These are phyloP conservation scores for Chaetomiaceae sp. DNA, from an alignment of 2,329 filamentous ascomycete species.

Conservation along the genomic window DNA sequence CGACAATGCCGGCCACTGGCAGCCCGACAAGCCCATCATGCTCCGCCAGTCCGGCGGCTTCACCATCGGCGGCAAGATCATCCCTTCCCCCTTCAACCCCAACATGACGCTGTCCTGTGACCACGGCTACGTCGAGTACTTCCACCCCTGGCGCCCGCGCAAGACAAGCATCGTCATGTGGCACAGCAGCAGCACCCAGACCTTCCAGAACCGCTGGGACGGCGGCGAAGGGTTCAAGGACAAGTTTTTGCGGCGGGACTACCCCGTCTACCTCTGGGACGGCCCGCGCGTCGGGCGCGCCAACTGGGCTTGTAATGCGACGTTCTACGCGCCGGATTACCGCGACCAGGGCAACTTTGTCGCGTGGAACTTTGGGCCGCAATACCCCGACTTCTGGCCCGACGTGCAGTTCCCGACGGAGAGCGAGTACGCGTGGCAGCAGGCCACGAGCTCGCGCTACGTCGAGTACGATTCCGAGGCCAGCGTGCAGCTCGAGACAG, in stretches of 20 bases:
- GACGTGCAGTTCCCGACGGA: constrained; percentile 34
- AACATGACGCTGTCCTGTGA: constrained; percentile 35
- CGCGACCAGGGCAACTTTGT: constrained; percentile 34
- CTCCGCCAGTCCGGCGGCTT: constrained; percentile 35
- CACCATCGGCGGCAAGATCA: constrained; percentile 30
- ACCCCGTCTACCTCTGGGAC: constrained; percentile 38
- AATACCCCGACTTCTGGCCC: constrained; percentile 31
- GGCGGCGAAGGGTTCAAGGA: constrained; percentile 39
- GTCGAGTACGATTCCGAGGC: constrained; percentile 33
- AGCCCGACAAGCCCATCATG: constrained; percentile 23
- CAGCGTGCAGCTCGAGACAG: constrained; percentile 33
- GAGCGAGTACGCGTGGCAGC: constrained; percentile 33
- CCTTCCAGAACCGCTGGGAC: constrained; percentile 37
- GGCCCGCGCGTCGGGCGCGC: constrained; percentile 35
- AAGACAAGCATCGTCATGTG: constrained; percentile 36
- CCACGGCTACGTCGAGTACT: constrained; percentile 39
- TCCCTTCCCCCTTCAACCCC: constrained; percentile 26
- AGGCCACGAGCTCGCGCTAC: constrained; percentile 34
- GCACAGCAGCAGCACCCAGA: constrained; percentile 37
- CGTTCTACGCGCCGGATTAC: constrained; percentile 30
- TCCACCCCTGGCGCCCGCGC: constrained; percentile 33
- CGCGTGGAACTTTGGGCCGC: constrained; percentile 36
- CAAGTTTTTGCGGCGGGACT: constrained; percentile 35
- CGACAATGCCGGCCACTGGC: not conserved
- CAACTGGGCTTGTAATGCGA: constrained; percentile 34